Conservation (phyloP, 2,329 filamentous ascomycete genomes). For the Sarocladium oryzae region DNA sequence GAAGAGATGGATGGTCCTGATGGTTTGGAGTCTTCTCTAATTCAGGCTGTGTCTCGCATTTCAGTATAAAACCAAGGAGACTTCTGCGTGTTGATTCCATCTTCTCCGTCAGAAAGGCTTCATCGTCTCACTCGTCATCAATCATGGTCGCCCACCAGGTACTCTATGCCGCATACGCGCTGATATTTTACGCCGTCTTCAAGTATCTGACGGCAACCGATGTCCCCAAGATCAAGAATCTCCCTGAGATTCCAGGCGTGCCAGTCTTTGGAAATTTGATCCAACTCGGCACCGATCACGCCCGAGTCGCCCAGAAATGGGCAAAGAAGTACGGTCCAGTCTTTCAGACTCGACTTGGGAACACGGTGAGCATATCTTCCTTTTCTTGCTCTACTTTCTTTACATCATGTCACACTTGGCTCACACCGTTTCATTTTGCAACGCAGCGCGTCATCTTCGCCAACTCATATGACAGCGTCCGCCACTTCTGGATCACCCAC, state of each 20-base stretch:
- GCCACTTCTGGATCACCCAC: constrained; percentile 70
- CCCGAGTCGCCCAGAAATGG: constrained; percentile 48
- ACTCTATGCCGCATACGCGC: constrained; percentile 1
- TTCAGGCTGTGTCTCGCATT: too few relatives aligned
- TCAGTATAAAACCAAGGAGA: too few relatives aligned
- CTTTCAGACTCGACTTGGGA: constrained; percentile 63
- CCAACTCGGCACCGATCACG: constrained; percentile 52
- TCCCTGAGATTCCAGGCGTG: constrained; percentile 55
- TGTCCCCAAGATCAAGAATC: constrained; percentile 51
- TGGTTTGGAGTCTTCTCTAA: too few relatives aligned
- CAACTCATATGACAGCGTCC: constrained; percentile 70
- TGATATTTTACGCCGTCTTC: constrained; percentile 17
- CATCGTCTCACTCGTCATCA: neutral
- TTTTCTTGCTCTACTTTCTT: neutral
- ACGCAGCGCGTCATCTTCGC: constrained; percentile 67
- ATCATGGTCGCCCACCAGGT: constrained; percentile 1
- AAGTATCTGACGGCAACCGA: constrained; percentile 42
- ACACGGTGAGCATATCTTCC: constrained; percentile 40
- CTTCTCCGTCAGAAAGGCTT: too few relatives aligned
- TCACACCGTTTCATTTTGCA: neutral
- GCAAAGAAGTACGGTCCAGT: constrained; percentile 56
- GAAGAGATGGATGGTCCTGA: too few relatives aligned
- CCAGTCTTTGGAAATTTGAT: constrained; percentile 59
- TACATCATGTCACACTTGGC: too few relatives aligned
- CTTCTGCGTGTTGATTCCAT: too few relatives aligned